Percentiles rank a stretch among this genome's conserved stretches.
phyloP scores from a whole-genome alignment of 2,329 filamentous ascomycete species.

The Epichloe sibirici region DNA sequence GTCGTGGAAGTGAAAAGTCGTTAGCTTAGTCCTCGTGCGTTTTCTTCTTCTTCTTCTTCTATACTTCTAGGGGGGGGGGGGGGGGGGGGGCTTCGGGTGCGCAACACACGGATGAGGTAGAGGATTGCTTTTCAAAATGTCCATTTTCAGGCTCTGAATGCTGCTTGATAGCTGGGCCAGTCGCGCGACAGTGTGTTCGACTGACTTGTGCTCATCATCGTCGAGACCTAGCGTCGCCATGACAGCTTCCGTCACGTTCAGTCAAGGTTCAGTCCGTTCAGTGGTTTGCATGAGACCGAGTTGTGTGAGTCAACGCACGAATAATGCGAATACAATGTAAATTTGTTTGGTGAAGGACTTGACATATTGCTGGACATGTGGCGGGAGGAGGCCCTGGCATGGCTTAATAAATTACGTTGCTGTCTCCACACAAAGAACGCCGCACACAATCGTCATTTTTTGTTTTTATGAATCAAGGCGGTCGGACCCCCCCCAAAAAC shows the following conservation, averaged over 20 bases:
- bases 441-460: no score
- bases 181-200: constrained; percentile 59
- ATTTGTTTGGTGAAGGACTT: no score
- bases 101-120: constrained; percentile 51
- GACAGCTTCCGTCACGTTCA: neutral
- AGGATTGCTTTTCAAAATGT: constrained; percentile 49
- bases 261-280: neutral
- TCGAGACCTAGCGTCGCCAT: constrained; percentile 37
- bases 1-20: neutral
- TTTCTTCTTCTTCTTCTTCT: neutral
- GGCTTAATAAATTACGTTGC: no score
- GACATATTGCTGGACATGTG: no score
- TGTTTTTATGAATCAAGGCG: no score
- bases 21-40: neutral
- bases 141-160: constrained; percentile 49
- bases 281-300: neutral
- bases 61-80: neutral
- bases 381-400: no score
- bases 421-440: no score
- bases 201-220: constrained; percentile 50
- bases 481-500: no score
- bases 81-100: neutral
- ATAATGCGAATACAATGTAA: no score
- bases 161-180: constrained; percentile 57
- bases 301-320: neutral